These are phyloP conservation scores for Liquidambar formosana DNA, from an alignment of 164 flowering plant genomes.

Conservation along the genomic window DNA sequence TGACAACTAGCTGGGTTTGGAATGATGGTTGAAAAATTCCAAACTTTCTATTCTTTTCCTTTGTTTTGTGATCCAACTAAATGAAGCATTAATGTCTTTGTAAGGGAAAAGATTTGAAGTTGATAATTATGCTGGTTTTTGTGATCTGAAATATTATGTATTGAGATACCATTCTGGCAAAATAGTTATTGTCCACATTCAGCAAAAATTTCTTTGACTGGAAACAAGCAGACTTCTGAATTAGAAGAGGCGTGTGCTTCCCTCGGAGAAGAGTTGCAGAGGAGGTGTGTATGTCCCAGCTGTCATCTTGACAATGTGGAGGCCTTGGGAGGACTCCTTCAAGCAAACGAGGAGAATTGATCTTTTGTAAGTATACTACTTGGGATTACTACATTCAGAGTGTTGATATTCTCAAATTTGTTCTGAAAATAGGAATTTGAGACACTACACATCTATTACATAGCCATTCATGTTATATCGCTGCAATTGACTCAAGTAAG, in stretches of 20 bases:
- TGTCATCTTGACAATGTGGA: conserved; percentile 61
- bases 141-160: not conserved
- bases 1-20: not conserved
- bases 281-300: conserved; percentile 54
- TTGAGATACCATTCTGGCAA: not conserved
- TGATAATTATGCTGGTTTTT: not conserved
- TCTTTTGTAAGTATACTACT: conserved; percentile 22
- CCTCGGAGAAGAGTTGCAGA: conserved; percentile 60
- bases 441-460: not conserved
- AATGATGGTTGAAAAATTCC: not conserved
- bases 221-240: conserved; percentile 61
- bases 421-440: not conserved
- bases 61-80: not conserved
- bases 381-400: not conserved
- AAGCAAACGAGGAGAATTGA: conserved; percentile 28
- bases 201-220: conserved; percentile 42
- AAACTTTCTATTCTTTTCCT: not conserved
- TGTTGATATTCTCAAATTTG: not conserved
- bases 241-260: conserved; percentile 45
- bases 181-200: not conserved
- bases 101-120: not conserved
- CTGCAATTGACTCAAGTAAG: not conserved
- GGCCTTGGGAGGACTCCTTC: conserved; percentile 39
- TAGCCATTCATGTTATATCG: not conserved
- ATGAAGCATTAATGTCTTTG: not conserved